These are phyloP conservation scores for Sporisorium graminicola DNA, from an alignment of 1,284 basidiomycete species.

Conservation along the genomic window DNA sequence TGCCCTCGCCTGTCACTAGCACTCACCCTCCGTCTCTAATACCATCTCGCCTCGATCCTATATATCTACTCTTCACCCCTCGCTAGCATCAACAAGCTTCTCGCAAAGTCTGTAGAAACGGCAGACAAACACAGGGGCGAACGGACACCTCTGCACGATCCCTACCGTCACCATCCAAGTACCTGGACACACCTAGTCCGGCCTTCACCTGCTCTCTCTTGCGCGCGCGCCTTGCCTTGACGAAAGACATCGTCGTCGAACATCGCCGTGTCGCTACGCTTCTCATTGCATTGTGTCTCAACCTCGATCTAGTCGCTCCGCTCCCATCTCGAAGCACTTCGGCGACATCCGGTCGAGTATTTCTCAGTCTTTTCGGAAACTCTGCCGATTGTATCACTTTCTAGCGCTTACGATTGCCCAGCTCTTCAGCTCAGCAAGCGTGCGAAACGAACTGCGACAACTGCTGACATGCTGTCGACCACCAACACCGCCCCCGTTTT, in stretches of 20 bases:
- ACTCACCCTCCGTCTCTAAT: background rate
- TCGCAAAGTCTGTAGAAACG: background rate
- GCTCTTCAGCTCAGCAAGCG: background rate
- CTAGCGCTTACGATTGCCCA: background rate
- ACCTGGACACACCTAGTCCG: background rate
- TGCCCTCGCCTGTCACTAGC: too few species aligned
- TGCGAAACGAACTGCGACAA: background rate
- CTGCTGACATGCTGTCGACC: constrained; percentile 30
- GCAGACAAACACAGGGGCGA: background rate
- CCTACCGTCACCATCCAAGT: constrained; percentile 5
- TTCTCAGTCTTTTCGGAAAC: background rate
- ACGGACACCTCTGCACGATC: background rate
- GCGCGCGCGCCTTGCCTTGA: too few species aligned
- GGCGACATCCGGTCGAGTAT: background rate
- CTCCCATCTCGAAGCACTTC: background rate
- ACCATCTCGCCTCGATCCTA: background rate
- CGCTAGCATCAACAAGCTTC: background rate
- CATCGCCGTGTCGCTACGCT: background rate
- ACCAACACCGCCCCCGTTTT: constrained; percentile 29
- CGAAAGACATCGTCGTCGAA: background rate
- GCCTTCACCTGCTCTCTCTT: background rate
- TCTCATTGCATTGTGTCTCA: background rate
- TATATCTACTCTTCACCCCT: background rate
- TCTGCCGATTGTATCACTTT: background rate
- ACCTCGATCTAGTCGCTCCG: background rate